Percentiles rank a stretch among this genome's conserved stretches.
Conservation (phyloP, 495 filamentous ascomycete species). For the Astrocystis sublimbata region DNA sequence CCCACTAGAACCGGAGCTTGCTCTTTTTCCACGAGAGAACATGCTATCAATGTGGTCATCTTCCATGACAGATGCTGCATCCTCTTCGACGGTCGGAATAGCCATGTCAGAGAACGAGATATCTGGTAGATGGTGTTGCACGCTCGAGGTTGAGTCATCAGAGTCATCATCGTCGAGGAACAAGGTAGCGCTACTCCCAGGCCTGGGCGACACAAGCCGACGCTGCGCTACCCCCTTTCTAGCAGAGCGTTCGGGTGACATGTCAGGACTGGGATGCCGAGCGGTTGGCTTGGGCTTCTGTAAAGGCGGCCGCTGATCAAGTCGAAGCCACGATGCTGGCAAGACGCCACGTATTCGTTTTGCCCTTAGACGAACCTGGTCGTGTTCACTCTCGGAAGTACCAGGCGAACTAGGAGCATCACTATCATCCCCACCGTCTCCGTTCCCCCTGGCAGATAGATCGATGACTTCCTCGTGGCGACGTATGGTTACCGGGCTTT, state of each 20-base stretch:
- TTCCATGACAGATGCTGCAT: slow-evolving; percentile 47
- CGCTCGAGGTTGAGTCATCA: slow-evolving; percentile 26
- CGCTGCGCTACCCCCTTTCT: slow-evolving; percentile 60
- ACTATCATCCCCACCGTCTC: slow-evolving; percentile 13
- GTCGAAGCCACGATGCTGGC: slow-evolving; percentile 84
- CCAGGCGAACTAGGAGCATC: slow-evolving; percentile 22
- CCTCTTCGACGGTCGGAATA: slow-evolving; percentile 33
- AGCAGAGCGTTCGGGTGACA: slow-evolving; percentile 29
- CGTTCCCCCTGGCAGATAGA: slow-evolving; percentile 25
- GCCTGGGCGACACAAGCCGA: slow-evolving; percentile 30
- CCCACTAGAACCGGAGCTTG: slow-evolving; percentile 14
- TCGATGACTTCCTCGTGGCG: slow-evolving; percentile 27
- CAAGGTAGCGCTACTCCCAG: slow-evolving; percentile 26
- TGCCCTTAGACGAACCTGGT: slow-evolving; percentile 42
- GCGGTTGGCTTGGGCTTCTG: slow-evolving; percentile 19
- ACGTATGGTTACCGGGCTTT: slow-evolving; percentile 27
- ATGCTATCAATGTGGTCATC: slow-evolving; percentile 58
- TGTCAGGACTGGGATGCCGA: slow-evolving; percentile 44
- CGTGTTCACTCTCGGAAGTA: slow-evolving; percentile 44
- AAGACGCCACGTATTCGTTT: slow-evolving; percentile 73
- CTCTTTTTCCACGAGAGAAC: slow-evolving; percentile 46
- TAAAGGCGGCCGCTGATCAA: slow-evolving; percentile 57
- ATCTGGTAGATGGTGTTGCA: slow-evolving; percentile 21
- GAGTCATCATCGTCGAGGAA: slow-evolving; percentile 51
- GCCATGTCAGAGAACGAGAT: slow-evolving; percentile 13